Evolutionary conservation across 805 yeast species (phyloP).

Genomic region (Spathaspora boniae): DNA sequence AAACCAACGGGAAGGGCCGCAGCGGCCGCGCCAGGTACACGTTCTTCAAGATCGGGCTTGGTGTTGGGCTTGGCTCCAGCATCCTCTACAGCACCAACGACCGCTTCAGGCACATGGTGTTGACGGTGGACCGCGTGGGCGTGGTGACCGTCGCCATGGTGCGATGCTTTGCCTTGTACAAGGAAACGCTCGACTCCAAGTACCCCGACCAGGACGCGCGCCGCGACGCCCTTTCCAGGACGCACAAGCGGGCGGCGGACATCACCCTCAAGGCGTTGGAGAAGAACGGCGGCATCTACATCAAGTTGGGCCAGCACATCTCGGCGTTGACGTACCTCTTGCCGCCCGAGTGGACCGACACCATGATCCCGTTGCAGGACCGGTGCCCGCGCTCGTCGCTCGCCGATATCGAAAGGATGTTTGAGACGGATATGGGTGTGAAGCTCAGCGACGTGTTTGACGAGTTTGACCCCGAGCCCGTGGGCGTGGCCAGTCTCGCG

Average conservation of each 20-base stretch:
- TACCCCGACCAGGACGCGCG: conserved; percentile 45
- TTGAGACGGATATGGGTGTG: conserved; percentile 61
- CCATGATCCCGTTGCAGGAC: conserved; percentile 92
- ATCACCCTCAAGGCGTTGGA: conserved; percentile 79
- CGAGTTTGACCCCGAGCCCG: conserved; percentile 67
- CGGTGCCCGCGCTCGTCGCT: conserved; percentile 78
- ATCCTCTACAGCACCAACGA: conserved; percentile 36
- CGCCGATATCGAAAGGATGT: conserved; percentile 66
- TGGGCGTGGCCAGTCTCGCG: conserved; percentile 95
- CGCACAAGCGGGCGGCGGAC: conserved; percentile 74
- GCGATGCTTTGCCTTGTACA: conserved; percentile 70
- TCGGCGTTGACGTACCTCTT: conserved; percentile 87
- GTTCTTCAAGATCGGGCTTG: conserved; percentile 23
- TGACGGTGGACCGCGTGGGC: conserved; percentile 49
- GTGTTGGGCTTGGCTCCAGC: conserved; percentile 25
- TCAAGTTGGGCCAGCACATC: conserved; percentile 92
- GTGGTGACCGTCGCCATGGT: conserved; percentile 67
- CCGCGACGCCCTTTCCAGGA: conserved; percentile 49
- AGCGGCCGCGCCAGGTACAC: conserved; percentile 9
- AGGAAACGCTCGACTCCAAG: conserved; percentile 46
- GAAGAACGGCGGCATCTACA: conserved; percentile 86
- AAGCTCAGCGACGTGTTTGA: conserved; percentile 60
- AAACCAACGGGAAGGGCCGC: no score
- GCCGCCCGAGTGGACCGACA: conserved; percentile 92
- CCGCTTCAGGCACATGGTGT: conserved; percentile 27